These are phyloP conservation scores for Blastocladiella emersonii DNA, from an alignment of 371 early-diverging fungal genomes.

Conservation along the genomic window DNA sequence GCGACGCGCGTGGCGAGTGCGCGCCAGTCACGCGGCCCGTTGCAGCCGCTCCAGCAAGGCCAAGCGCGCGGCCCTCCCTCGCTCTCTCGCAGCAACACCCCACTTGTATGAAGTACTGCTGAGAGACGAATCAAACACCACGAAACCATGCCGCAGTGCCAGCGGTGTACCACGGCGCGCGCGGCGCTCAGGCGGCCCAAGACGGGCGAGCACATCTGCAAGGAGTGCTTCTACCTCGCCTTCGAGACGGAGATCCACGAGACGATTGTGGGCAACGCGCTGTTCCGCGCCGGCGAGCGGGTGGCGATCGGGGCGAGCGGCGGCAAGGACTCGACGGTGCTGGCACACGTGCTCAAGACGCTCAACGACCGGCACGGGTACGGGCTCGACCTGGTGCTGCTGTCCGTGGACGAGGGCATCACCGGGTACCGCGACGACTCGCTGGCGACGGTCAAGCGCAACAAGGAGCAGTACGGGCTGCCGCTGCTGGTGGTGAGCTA, in stretches of 20 bases:
- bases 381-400: slow-evolving; percentile 77
- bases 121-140: too few species aligned
- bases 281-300: slow-evolving; percentile 81
- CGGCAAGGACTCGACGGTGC: slow-evolving; percentile 98
- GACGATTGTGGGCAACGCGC: slow-evolving; percentile 66
- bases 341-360: slow-evolving; percentile 90
- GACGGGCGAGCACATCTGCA: slow-evolving; percentile 84
- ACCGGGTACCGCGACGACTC: slow-evolving; percentile 98
- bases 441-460: slow-evolving; percentile 93
- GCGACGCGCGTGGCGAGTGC: too few species aligned
- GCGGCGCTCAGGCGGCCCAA: slow-evolving; percentile 90
- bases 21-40: too few species aligned
- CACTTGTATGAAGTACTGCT: too few species aligned
- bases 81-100: too few species aligned
- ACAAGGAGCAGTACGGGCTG: slow-evolving; percentile 83
- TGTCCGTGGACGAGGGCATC: slow-evolving; percentile 99
- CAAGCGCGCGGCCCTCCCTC: too few species aligned
- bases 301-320: slow-evolving; percentile 98
- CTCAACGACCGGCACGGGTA: slow-evolving; percentile 93
- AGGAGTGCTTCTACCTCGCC: slow-evolving; percentile 82
- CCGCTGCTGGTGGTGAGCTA: slow-evolving; percentile 92
- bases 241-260: slow-evolving; percentile 97
- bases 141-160: neutral
- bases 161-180: slow-evolving; percentile 16
- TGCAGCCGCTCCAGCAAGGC: too few species aligned